These are phyloP conservation scores for Coemansia nantahalensis DNA, from an alignment of 192 early-diverging fungal species.

Conservation along the genomic window DNA sequence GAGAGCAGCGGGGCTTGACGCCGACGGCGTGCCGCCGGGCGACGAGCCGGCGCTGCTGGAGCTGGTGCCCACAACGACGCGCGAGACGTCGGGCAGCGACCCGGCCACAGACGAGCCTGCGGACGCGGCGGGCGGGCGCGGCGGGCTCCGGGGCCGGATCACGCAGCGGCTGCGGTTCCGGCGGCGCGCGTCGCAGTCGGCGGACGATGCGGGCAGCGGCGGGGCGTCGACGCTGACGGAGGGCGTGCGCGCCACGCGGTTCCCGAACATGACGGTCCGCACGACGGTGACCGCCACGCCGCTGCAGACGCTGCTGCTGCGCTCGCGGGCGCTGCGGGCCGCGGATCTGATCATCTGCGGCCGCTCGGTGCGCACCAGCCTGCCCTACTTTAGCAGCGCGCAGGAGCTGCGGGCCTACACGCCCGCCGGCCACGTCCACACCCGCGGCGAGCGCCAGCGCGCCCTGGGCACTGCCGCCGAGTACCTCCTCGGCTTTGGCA, in stretches of 20 bases:
- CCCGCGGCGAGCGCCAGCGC: constrained; percentile 26
- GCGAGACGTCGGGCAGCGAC: not conserved
- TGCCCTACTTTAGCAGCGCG: constrained; percentile 29
- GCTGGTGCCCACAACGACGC: not conserved
- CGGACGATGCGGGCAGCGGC: not conserved
- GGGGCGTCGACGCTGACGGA: constrained; percentile 4
- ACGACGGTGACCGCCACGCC: constrained; percentile 40
- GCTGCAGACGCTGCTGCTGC: constrained; percentile 40
- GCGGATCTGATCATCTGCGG: constrained; percentile 44
- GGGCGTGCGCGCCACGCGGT: constrained; percentile 29
- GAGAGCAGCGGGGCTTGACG: no score
- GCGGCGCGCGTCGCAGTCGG: constrained; percentile 4
- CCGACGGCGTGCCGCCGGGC: no score
- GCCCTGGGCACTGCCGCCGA: constrained; percentile 46
- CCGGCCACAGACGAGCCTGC: not conserved
- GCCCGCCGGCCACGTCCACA: constrained; percentile 29
- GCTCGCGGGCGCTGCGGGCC: constrained; percentile 16
- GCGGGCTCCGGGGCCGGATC: constrained; percentile 26
- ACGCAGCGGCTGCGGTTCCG: constrained; percentile 37
- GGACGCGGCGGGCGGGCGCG: not conserved
- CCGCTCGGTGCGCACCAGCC: constrained; percentile 19
- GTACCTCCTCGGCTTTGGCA: constrained; percentile 43
- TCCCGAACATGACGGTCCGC: constrained; percentile 34
- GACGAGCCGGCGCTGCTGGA: not conserved
- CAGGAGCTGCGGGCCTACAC: constrained; percentile 18